phyloP scores from a whole-genome alignment of 2,329 filamentous ascomycete genomes.

The Colletotrichum gigasporum region DNA sequence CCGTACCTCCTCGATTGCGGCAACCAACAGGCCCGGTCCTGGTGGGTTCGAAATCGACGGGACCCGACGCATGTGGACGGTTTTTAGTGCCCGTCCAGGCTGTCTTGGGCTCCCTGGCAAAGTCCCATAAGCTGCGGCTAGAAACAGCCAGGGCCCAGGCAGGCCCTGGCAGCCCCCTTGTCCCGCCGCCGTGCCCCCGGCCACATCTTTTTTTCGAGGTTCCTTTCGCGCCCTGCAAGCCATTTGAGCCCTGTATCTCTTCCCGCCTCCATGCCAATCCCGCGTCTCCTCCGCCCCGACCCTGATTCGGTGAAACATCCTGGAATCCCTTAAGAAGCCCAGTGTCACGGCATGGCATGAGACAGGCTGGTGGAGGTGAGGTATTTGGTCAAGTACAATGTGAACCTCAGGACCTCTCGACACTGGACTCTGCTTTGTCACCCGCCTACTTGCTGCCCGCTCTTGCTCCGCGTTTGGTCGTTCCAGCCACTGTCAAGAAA shows the following conservation, averaged over 20 bases:
- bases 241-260: constrained; percentile 7
- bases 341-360: constrained; percentile 1
- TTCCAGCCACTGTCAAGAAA: too few species aligned
- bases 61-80: background rate
- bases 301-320: constrained; percentile 24
- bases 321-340: constrained; percentile 5
- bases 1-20: too few species aligned
- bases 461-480: too few species aligned
- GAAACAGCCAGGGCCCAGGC: constrained; percentile 12
- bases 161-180: background rate
- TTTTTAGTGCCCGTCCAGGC: constrained; percentile 18
- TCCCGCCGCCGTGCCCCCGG: background rate
- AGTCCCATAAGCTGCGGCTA: background rate
- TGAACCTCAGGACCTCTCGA: too few species aligned
- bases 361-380: background rate
- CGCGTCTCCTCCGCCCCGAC: constrained; percentile 11
- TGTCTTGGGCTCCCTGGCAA: constrained; percentile 18
- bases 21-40: too few species aligned
- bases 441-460: too few species aligned
- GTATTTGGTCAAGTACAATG: background rate
- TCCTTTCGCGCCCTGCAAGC: constrained; percentile 8
- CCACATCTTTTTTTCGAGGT: background rate
- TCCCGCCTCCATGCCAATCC: constrained; percentile 25
- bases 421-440: too few species aligned
- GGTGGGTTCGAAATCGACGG: background rate